Base-by-base conservation (phyloP, 805 yeast genomes). In the Sugiyamaella lignohabitans region DNA sequence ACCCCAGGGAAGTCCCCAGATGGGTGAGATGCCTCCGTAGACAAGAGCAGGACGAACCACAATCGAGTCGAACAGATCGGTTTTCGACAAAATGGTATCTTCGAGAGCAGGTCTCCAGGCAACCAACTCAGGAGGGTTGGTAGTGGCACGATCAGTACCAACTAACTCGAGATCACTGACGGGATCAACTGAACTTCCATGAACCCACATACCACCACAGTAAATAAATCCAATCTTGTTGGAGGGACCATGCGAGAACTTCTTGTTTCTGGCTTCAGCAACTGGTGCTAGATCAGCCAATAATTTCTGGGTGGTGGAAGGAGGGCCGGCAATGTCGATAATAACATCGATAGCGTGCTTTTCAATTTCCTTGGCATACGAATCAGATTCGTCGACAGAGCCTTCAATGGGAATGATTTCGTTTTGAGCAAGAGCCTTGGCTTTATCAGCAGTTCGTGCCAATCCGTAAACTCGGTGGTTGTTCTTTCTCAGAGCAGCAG, bases 401-500 rank as follows among this genome's bases (percentile, higher is more conserved):
- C 43, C 43, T 17, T 20, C 17, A 16, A 47, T 38, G 21, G 47
- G 44, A 43, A 47, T 43, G 4, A 30, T 42, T 27, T 47, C 50
- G 18, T 22, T 23, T 17, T 32, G 14, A 10, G 30, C 29, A 2
- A 47, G 39, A 5, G 4, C 18, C 2, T 5, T 11, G 17, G 47
- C 50, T 34, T 47, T 47, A 6, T 38, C 44, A 14, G 43, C 38
- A 16, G 38, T 29, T 14, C 48, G 45, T 17, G 48, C 51, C n/a
- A 45, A 42, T 11, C 51, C 51, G 16, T 38, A 40, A n/a, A 48
- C 51, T 4, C 43, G 45, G 17, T 48, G 48, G 16, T 44, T 44
- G 10, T 21, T 11, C 21, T 18, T 18, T 2, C 47, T 40, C 6
- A 48, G 46, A 18, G 23, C 37, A 10, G 17, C 18, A 3, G 23